phyloP scores from a whole-genome alignment of 306 rosid genomes.

The Ormosia semicastrata region DNA sequence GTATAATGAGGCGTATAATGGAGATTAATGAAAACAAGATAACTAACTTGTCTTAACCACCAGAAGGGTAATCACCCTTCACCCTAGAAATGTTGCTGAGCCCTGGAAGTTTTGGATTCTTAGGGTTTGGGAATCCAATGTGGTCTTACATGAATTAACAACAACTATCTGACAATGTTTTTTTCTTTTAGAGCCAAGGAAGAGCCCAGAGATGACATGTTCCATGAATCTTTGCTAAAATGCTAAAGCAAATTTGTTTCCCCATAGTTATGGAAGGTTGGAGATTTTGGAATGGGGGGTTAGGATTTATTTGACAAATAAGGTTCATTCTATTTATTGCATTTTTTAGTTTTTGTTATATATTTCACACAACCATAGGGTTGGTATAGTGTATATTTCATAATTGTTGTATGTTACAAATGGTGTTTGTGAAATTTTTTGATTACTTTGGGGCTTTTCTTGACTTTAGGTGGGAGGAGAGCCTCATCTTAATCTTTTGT shows the following conservation, averaged over 20 bases:
- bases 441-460: conserved; percentile 41
- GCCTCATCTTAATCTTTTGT: conserved; percentile 31
- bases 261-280: too few relatives aligned
- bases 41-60: too few relatives aligned
- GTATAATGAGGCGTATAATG: too few relatives aligned
- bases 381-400: conserved; percentile 43
- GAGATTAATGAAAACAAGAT: too few relatives aligned
- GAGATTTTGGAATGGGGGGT: background rate
- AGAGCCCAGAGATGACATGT: conserved; percentile 72
- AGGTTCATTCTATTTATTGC: too few relatives aligned
- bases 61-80: conserved; percentile 53
- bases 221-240: conserved; percentile 65
- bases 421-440: conserved; percentile 24
- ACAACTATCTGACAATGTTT: conserved; percentile 46
- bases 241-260: conserved; percentile 38
- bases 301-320: conserved; percentile 16
- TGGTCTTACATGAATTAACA: conserved; percentile 50
- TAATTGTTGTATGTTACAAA: conserved; percentile 29
- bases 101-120: conserved; percentile 42
- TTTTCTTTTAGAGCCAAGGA: conserved; percentile 62
- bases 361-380: conserved; percentile 28
- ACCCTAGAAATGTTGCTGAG: conserved; percentile 59
- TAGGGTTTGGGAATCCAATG: conserved; percentile 48
- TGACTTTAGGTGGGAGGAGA: background rate
- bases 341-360: too few relatives aligned